These are phyloP conservation scores for Mortierella antarctica DNA, from an alignment of 192 early-diverging fungal genomes.

Conservation along the genomic window DNA sequence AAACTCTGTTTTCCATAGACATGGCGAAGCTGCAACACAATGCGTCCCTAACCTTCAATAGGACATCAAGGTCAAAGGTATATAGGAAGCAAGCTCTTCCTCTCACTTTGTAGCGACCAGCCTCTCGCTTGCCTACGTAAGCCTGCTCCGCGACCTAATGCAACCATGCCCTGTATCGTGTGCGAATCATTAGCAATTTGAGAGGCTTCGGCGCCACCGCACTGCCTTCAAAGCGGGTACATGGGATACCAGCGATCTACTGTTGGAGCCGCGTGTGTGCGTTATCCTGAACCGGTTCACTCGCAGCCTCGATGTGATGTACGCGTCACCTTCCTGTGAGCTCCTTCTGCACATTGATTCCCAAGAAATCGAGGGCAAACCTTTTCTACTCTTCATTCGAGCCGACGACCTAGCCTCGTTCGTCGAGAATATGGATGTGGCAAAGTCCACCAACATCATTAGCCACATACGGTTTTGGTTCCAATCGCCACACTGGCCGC, in stretches of 20 bases:
- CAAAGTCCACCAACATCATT: conserved; percentile 40
- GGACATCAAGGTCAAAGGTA: no score
- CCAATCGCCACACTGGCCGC: conserved; percentile 22
- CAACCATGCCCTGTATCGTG: no score
- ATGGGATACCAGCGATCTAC: conserved; percentile 36
- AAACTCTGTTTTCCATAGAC: no score
- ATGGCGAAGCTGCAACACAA: no score
- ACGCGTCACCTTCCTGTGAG: conserved; percentile 50
- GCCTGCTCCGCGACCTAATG: not conserved
- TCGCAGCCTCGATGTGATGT: conserved; percentile 35
- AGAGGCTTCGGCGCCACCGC: conserved; percentile 33
- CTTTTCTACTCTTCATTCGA: conserved; percentile 42
- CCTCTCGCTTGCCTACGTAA: not conserved
- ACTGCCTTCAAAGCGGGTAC: conserved; percentile 22
- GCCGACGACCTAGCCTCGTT: conserved; percentile 35
- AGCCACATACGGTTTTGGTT: conserved; percentile 50
- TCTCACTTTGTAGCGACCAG: no score
- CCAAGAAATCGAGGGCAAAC: conserved; percentile 23
- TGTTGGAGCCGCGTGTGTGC: conserved; percentile 47
- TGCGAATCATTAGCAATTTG: conserved; percentile 41
- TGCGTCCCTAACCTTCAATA: no score
- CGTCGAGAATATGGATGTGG: conserved; percentile 44
- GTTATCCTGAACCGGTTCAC: conserved; percentile 54
- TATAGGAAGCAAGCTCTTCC: not conserved
- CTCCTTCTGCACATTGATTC: conserved; percentile 31